A percentile compares a stretch with the other conserved stretches of the same genome.
Conservation (phyloP, 1,139 yeast species). For the Kodamaea suecica region DNA sequence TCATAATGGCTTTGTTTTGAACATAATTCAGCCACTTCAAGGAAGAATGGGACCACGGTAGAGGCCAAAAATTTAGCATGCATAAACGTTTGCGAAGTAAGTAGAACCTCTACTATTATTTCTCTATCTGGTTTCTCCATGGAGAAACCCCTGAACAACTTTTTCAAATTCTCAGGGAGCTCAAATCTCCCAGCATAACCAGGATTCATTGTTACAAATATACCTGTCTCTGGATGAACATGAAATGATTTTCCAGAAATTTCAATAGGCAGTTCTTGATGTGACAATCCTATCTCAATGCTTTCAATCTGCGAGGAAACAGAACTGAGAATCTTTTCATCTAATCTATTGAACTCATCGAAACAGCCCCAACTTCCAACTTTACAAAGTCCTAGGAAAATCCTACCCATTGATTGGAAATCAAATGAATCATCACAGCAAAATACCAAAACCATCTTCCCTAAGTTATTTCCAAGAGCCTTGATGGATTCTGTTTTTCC, state of each 20-base stretch:
- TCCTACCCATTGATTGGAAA: conserved; percentile 73
- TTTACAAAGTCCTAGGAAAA: conserved; percentile 76
- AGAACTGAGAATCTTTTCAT: conserved; percentile 72
- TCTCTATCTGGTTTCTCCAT: conserved; percentile 72
- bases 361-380: conserved; percentile 96
- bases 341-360: conserved; percentile 89
- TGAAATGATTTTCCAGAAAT: conserved; percentile 45
- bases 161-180: conserved; percentile 84
- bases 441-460: conserved; percentile 79
- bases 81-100: conserved; percentile 70
- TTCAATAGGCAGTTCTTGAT: conserved; percentile 29
- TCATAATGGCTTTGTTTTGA: conserved; percentile 76
- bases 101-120: conserved; percentile 66
- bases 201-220: conserved; percentile 92
- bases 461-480: conserved; percentile 77
- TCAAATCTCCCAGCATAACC: conserved; percentile 79
- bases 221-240: conserved; percentile 58
- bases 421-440: conserved; percentile 92
- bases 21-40: conserved; percentile 32
- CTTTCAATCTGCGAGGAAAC: conserved; percentile 78
- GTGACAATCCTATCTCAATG: conserved; percentile 55
- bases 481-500: conserved; percentile 94
- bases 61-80: conserved; percentile 47
- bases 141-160: conserved; percentile 70
- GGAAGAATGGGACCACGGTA: conserved; percentile 56